These are phyloP conservation scores for Ceratocystis papillata DNA, from an alignment of 2,329 filamentous ascomycete genomes.

Conservation along the genomic window DNA sequence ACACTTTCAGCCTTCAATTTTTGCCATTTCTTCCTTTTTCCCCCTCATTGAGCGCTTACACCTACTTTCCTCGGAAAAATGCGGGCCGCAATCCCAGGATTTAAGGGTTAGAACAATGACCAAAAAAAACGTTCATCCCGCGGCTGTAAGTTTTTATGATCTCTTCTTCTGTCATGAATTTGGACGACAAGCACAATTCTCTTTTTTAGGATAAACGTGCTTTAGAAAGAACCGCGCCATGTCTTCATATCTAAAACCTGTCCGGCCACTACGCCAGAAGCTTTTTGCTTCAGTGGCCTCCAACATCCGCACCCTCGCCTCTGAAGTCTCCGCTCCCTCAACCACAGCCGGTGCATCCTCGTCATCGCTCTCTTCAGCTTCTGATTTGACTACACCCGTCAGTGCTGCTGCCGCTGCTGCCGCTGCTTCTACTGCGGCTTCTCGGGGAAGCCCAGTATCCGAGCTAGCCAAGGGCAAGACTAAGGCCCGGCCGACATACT, in stretches of 20 bases:
- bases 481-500: slow-evolving; percentile 41
- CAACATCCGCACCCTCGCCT: slow-evolving; percentile 37
- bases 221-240: slow-evolving; percentile 25
- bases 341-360: slow-evolving; percentile 25
- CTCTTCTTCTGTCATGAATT: background rate
- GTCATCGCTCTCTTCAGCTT: slow-evolving; percentile 13
- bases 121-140: background rate
- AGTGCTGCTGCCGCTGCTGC: slow-evolving; percentile 25
- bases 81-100: slow-evolving; percentile 1
- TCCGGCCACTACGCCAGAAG: slow-evolving; percentile 36
- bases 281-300: slow-evolving; percentile 32
- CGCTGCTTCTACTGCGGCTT: slow-evolving; percentile 23
- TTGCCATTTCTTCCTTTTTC: background rate
- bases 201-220: background rate
- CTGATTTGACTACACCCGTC: slow-evolving; percentile 19
- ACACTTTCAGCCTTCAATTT: background rate
- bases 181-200: background rate
- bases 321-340: slow-evolving; percentile 34
- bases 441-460: slow-evolving; percentile 21
- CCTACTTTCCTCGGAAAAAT: slow-evolving; percentile 22
- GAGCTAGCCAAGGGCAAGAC: slow-evolving; percentile 32
- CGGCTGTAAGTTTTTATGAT: background rate
- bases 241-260: slow-evolving; percentile 35
- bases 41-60: slow-evolving; percentile 8
- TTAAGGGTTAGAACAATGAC: background rate